These are phyloP conservation scores for Pythium insidiosum DNA, from an alignment of 352 stramenopile species.

Conservation along the genomic window DNA sequence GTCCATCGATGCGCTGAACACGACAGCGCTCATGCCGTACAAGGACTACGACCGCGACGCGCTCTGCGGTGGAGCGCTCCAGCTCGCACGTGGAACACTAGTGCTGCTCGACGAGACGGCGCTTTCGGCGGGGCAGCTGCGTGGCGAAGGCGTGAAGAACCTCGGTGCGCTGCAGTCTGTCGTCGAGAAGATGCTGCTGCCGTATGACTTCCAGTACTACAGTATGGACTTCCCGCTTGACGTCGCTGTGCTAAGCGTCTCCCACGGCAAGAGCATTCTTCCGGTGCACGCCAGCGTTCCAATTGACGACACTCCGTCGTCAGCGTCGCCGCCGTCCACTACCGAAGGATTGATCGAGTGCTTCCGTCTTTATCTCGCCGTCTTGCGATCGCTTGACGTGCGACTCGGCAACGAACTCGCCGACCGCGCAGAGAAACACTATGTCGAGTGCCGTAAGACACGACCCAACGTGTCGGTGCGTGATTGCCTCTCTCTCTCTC, in stretches of 20 bases:
- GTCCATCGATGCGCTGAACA: slow-evolving; percentile 52
- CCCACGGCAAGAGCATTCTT: slow-evolving; percentile 64
- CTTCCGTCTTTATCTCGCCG: slow-evolving; percentile 57
- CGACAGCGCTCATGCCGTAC: slow-evolving; percentile 47
- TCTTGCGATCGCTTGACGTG: slow-evolving; percentile 43
- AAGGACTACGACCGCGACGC: slow-evolving; percentile 75
- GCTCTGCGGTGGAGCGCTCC: slow-evolving; percentile 38
- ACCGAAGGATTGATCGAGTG: slow-evolving; percentile 37
- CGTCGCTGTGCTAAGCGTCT: slow-evolving; percentile 54
- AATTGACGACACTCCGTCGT: background rate
- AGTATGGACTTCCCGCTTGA: slow-evolving; percentile 81
- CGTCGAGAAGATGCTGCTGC: slow-evolving; percentile 65
- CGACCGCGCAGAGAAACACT: slow-evolving; percentile 73
- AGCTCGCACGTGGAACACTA: slow-evolving; percentile 56
- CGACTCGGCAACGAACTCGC: slow-evolving; percentile 66
- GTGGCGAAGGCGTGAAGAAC: slow-evolving; percentile 69
- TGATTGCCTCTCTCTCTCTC: background rate
- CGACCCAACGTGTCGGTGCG: slow-evolving; percentile 67
- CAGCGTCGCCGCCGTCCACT: background rate
- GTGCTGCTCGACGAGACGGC: slow-evolving; percentile 64
- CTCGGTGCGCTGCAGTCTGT: slow-evolving; percentile 60
- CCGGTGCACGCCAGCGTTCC: slow-evolving; percentile 49
- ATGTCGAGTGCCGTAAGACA: slow-evolving; percentile 57
- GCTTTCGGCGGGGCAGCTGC: slow-evolving; percentile 54
- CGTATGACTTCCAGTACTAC: slow-evolving; percentile 83